Conservation (phyloP, 768 basidiomycete genomes). For the Boletales sp. region DNA sequence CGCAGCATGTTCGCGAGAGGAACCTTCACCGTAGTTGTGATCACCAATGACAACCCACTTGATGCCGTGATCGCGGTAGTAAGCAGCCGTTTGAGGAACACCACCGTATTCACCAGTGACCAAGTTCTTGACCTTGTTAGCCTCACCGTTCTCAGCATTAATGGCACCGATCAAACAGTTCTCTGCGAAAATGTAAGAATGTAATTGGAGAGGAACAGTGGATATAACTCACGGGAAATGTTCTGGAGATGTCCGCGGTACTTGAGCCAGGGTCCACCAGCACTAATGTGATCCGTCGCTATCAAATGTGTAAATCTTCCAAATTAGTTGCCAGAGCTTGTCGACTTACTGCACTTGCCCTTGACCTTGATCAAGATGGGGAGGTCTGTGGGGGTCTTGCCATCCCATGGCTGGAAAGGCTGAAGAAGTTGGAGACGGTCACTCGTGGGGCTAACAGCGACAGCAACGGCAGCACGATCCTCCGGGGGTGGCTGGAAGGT, state of each 20-base stretch:
- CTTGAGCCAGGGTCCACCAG: conserved; percentile 99
- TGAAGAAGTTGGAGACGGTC: conserved; percentile 89
- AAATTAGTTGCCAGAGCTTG: not conserved
- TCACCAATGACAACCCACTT: conserved; percentile 98
- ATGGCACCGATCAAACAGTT: conserved; percentile 98
- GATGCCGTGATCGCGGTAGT: conserved; percentile 85
- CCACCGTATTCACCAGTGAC: conserved; percentile 79
- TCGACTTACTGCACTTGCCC: conserved; percentile 93
- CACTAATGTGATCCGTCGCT: conserved; percentile 93
- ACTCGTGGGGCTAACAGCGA: conserved; percentile 80
- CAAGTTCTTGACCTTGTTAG: conserved; percentile 94
- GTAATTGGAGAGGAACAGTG: not conserved
- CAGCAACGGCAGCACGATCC: conserved; percentile 79
- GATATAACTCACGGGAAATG: conserved; percentile 73
- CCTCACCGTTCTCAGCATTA: conserved; percentile 91
- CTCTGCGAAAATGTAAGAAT: conserved; percentile 42
- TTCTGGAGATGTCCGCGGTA: conserved; percentile 99
- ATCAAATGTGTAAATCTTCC: not conserved
- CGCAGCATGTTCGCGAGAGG: conserved; percentile 96
- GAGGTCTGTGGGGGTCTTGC: conserved; percentile 83
- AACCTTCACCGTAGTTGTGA: conserved; percentile 96
- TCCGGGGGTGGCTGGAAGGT: conserved; percentile 94
- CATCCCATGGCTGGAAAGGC: conserved; percentile 92
- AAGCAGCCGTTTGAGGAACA: conserved; percentile 81
- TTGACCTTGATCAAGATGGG: conserved; percentile 97